Percentiles rank a stretch among this genome's conserved stretches.
Evolutionary conservation across 257 asterid genomes (phyloP).

Genomic region (Cinchona pubescens): DNA sequence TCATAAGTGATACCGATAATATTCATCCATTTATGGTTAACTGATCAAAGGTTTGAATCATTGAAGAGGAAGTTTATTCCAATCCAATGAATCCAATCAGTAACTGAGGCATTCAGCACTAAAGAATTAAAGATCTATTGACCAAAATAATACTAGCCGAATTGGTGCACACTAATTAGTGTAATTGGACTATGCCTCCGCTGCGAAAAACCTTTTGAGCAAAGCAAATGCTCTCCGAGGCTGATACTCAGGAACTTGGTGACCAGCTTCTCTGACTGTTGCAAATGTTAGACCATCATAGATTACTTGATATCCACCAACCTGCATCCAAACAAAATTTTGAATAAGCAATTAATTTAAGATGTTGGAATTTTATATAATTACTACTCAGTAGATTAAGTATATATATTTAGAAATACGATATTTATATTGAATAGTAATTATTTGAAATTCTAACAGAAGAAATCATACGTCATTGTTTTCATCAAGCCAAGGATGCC

Average conservation of each 20-base stretch:
- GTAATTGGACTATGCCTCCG: not conserved
- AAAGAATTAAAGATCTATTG: not conserved
- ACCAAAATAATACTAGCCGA: not conserved
- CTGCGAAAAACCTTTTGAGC: constrained; percentile 21
- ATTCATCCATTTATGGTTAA: not conserved
- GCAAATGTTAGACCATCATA: constrained; percentile 38
- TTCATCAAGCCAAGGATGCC: constrained; percentile 39
- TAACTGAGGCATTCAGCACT: not conserved
- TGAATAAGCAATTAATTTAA: not conserved
- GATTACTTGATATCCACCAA: constrained; percentile 35
- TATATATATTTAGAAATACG: too few relatives aligned
- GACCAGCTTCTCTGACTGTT: constrained; percentile 40
- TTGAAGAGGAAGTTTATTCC: not conserved
- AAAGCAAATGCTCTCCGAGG: constrained; percentile 36
- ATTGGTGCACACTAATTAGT: not conserved
- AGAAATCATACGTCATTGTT: constrained; percentile 18
- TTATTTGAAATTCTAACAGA: too few relatives aligned
- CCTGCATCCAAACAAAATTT: constrained; percentile 15
- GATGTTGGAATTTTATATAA: too few relatives aligned
- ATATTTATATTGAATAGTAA: too few relatives aligned
- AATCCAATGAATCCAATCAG: not conserved
- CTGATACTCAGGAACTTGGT: constrained; percentile 39
- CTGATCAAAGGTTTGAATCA: not conserved
- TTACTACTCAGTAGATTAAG: too few relatives aligned
- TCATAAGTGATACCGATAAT: not conserved